A percentile compares a stretch with the other conserved stretches of the same genome.
Conservation (phyloP, 495 filamentous ascomycete genomes). For the Lophium mytilinum region DNA sequence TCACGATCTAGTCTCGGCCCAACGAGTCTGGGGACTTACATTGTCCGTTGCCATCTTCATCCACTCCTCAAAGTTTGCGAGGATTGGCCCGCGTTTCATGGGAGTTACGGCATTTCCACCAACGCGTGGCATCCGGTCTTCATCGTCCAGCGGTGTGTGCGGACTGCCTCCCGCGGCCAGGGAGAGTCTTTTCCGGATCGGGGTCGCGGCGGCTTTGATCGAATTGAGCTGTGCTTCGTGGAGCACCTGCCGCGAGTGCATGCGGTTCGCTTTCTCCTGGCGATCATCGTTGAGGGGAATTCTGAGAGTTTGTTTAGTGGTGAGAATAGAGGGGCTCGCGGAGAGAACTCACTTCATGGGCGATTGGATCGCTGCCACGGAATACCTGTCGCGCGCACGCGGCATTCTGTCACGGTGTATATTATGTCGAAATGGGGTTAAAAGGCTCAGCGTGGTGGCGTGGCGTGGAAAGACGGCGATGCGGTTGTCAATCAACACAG, state of each 20-base stretch:
- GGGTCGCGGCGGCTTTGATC: constrained; percentile 83
- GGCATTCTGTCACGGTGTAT: constrained; percentile 7
- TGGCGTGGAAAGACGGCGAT: too few species aligned
- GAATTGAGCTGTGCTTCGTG: constrained; percentile 89
- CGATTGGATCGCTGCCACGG: constrained; percentile 26
- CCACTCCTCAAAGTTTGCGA: constrained; percentile 99
- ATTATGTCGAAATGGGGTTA: too few species aligned
- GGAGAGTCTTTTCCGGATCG: constrained; percentile 61
- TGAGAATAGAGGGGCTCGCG: not conserved
- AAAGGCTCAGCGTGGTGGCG: too few species aligned
- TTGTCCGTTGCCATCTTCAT: constrained; percentile 99
- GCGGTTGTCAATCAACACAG: too few species aligned
- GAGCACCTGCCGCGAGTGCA: constrained; percentile 78
- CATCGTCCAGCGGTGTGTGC: constrained; percentile 52
- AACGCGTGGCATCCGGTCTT: constrained; percentile 54
- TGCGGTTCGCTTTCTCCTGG: constrained; percentile 79
- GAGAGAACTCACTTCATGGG: constrained; percentile 24
- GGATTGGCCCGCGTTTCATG: constrained; percentile 89
- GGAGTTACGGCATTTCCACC: constrained; percentile 72
- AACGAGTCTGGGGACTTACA: constrained; percentile 14
- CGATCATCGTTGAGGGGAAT: constrained; percentile 96
- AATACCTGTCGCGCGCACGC: constrained; percentile 19
- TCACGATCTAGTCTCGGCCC: not conserved
- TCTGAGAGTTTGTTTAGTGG: constrained; percentile 19
- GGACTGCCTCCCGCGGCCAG: constrained; percentile 57